Percentiles rank a stretch among this genome's conserved stretches.
These are phyloP conservation scores for Ilyonectria robusta DNA, from an alignment of 2,329 filamentous ascomycete species.

Conservation along the genomic window DNA sequence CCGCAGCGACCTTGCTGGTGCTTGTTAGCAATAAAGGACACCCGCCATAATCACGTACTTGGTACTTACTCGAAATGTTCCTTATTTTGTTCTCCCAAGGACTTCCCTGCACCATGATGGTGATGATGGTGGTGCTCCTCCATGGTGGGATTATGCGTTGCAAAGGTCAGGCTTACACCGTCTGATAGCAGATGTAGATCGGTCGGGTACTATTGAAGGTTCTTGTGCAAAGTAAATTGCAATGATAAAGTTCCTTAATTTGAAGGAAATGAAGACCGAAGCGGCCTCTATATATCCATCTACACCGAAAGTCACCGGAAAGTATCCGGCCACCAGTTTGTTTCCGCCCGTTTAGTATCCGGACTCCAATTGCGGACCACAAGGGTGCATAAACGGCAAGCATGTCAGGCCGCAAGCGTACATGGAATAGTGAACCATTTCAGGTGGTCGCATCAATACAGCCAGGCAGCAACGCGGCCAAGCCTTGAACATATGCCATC, in stretches of 20 bases:
- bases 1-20: constrained; percentile 35
- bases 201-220: background rate
- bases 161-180: constrained; percentile 10
- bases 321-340: constrained; percentile 6
- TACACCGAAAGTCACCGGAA: constrained; percentile 15
- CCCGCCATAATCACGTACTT: rapidly evolving
- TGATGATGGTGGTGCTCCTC: constrained; percentile 43
- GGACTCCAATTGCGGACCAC: background rate
- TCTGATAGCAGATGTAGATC: constrained; percentile 12
- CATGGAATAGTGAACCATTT: too few relatives aligned
- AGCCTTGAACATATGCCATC: too few relatives aligned
- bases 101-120: constrained; percentile 30
- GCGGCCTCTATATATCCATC: constrained; percentile 4
- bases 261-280: background rate
- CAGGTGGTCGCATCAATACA: too few relatives aligned
- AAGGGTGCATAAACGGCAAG: too few relatives aligned
- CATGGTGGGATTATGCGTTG: constrained; percentile 16
- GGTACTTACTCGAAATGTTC: constrained; percentile 45
- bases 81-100: constrained; percentile 45
- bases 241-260: background rate
- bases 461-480: too few relatives aligned
- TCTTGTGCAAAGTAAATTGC: background rate
- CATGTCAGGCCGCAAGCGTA: background rate
- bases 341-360: constrained; percentile 2
- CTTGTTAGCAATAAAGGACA: background rate